A percentile compares a stretch with the other conserved stretches of the same genome.
Evolutionary conservation across 208 protist species (phyloP).

Genomic region (Wallacemonas sp.): DNA sequence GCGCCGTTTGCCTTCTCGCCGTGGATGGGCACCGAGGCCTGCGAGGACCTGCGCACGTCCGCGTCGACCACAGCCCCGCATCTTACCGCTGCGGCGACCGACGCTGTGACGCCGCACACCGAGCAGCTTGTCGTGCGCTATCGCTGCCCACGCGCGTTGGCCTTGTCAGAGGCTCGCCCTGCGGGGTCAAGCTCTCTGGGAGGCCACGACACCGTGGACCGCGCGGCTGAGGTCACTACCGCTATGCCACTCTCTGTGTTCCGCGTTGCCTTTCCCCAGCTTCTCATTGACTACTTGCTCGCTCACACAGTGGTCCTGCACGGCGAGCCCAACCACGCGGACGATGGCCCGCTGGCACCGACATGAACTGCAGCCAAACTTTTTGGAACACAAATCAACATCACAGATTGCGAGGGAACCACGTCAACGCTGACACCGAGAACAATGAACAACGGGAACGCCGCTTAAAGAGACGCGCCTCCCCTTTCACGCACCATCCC

Average conservation of each 20-base stretch:
- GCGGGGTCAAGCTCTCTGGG: no score
- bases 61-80: slow-evolving; percentile 25
- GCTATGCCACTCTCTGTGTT: slow-evolving; percentile 82
- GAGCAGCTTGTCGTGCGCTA: slow-evolving; percentile 78
- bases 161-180: background rate
- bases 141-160: slow-evolving; percentile 19
- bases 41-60: slow-evolving; percentile 46
- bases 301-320: slow-evolving; percentile 60
- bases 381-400: no score
- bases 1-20: slow-evolving; percentile 34
- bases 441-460: no score
- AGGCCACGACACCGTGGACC: background rate
- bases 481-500: no score
- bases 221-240: slow-evolving; percentile 15
- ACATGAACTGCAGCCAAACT: no score
- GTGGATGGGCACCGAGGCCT: slow-evolving; percentile 43
- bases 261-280: slow-evolving; percentile 67
- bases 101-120: slow-evolving; percentile 34
- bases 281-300: slow-evolving; percentile 81
- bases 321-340: slow-evolving; percentile 5
- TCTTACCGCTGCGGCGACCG: slow-evolving; percentile 26
- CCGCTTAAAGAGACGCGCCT: no score
- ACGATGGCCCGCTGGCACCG: no score
- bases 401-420: no score
- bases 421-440: no score